Conservation (phyloP, 1,284 basidiomycete genomes). For the Pyrrhoderma noxium region DNA sequence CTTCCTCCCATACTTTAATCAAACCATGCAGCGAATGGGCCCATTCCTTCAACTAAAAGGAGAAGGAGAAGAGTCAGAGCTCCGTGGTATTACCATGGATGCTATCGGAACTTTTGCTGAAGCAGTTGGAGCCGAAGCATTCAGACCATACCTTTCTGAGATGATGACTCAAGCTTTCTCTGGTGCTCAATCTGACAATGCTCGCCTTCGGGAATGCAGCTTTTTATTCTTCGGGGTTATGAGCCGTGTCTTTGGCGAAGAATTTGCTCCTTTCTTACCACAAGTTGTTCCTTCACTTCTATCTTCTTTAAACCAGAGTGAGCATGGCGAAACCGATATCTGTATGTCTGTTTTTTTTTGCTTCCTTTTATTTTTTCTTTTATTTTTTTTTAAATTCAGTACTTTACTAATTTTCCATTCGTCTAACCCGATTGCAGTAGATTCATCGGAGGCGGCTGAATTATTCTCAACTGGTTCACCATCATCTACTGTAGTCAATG, state of each 20-base stretch:
- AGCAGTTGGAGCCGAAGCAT: conserved; percentile 90
- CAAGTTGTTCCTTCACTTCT: conserved; percentile 86
- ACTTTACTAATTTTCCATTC: no score
- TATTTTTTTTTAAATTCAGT: no score
- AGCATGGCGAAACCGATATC: conserved; percentile 61
- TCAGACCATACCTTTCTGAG: conserved; percentile 92
- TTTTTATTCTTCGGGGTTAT: conserved; percentile 99
- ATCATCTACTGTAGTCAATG: conserved; percentile 54
- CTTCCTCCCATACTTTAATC: conserved; percentile 93
- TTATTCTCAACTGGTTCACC: conserved; percentile 70
- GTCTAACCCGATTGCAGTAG: no score
- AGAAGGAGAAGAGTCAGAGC: conserved; percentile 86
- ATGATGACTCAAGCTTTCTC: conserved; percentile 96
- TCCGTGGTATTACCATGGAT: conserved; percentile 97
- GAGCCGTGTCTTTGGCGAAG: conserved; percentile 92
- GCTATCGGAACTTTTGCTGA: conserved; percentile 97
- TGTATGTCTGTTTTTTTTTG: conserved; percentile 25
- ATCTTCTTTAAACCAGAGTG: conserved; percentile 79
- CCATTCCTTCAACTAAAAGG: conserved; percentile 77
- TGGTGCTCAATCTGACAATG: conserved; percentile 81
- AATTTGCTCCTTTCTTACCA: conserved; percentile 86
- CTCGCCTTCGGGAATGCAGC: conserved; percentile 89
- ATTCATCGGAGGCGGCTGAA: conserved; percentile 42
- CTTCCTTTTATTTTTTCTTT: no score
- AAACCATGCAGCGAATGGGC: conserved; percentile 85